Evolutionary conservation across 371 early-diverging fungal genomes (phyloP).

Genomic region (Chytridiales sp.): DNA sequence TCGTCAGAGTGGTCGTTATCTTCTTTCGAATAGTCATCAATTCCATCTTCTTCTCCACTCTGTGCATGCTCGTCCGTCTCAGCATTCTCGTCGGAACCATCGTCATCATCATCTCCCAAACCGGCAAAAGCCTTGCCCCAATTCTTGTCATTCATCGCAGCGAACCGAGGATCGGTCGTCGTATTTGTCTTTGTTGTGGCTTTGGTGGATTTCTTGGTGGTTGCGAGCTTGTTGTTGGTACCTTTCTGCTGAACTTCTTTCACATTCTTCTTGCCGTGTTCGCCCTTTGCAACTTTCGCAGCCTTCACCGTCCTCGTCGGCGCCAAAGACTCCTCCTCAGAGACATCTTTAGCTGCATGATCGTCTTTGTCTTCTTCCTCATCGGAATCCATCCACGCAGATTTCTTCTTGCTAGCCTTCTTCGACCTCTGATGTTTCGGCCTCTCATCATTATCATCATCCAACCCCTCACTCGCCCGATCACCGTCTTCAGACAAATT

Average conservation of each 20-base stretch:
- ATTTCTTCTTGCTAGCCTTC: too few species aligned
- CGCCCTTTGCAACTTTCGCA: too few species aligned
- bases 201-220: background rate
- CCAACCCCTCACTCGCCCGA: too few species aligned
- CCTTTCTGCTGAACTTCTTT: background rate
- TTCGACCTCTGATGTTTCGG: too few species aligned
- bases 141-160: slow-evolving; percentile 7
- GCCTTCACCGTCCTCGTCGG: background rate
- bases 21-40: slow-evolving; percentile 36
- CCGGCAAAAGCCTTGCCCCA: slow-evolving; percentile 1
- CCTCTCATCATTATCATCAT: too few species aligned
- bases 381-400: background rate
- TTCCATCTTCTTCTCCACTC: slow-evolving; percentile 21
- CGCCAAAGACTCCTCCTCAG: background rate
- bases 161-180: slow-evolving; percentile 6
- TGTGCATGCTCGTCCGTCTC: slow-evolving; percentile 35
- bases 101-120: slow-evolving; percentile 9
- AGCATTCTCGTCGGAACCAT: slow-evolving; percentile 26
- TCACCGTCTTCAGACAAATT: too few species aligned
- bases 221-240: background rate
- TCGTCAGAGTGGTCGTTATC: slow-evolving; percentile 39
- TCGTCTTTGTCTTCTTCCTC: background rate
- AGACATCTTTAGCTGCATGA: background rate
- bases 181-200: background rate
- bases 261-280: background rate